These are phyloP conservation scores for Aspergillus ellipticus DNA, from an alignment of 495 filamentous ascomycete species.

Conservation along the genomic window DNA sequence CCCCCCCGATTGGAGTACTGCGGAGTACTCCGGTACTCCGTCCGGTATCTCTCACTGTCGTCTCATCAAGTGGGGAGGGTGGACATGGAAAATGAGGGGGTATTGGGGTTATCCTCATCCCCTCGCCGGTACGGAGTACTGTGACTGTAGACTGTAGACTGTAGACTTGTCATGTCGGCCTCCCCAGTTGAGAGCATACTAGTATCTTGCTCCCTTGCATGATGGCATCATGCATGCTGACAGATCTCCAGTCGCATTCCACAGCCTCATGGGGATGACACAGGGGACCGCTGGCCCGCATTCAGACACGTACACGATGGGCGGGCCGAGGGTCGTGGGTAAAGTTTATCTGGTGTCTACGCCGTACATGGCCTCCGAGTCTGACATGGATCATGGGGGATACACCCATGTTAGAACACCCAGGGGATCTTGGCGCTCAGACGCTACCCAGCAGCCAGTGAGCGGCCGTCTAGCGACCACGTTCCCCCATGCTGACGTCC, in stretches of 20 bases:
- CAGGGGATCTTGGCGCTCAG: neutral
- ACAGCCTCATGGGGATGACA: neutral
- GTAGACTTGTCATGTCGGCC: no score
- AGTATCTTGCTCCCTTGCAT: no score
- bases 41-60: neutral
- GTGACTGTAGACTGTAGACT: no score
- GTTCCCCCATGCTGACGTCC: neutral
- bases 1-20: neutral
- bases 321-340: neutral
- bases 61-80: neutral
- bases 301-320: neutral
- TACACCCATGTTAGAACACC: no score
- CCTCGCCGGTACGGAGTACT: no score
- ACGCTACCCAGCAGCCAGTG: neutral
- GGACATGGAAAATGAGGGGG: neutral
- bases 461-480: neutral
- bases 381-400: no score
- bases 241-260: neutral
- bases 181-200: no score
- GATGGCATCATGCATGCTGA: neutral
- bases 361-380: no score
- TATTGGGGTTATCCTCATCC: neutral
- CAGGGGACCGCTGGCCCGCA: neutral
- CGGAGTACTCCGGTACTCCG: neutral
- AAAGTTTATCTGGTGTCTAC: no score